Base-by-base conservation (phyloP, 768 basidiomycete genomes). In the Kwoniella mangroviensis region DNA sequence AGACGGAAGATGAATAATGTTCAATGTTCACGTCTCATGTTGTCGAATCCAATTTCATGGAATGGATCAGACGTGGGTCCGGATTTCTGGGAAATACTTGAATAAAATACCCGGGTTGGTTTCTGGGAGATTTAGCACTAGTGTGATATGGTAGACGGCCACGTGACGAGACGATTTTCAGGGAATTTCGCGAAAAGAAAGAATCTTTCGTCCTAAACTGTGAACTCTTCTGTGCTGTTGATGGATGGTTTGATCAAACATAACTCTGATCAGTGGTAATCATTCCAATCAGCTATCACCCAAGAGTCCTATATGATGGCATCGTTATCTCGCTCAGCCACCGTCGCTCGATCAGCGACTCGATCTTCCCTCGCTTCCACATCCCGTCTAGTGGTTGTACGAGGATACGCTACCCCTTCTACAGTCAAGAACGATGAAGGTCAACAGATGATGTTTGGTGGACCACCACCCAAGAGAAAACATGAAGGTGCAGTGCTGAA, bases 401-500 rank as follows among this genome's bases (percentile, higher is more conserved):
- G 72, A 64, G 55, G 43, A 17, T 68, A 67, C 63, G 63, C 68
- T 51, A 67, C 63, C 3, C 63, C 71, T 12, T 43, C 64, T 2
- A 19, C 42, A 51, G 41, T 62, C 6, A 63, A 21, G 56, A 57
- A 62, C 34, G 67, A 68, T 65, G 61, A 12, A 17, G 22, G 42
- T 17, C 43, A 52, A 15, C 56, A 56, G 28, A 63, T 63, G 68
- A 69, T 69, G 68, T 69, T 69, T 43, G 68, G 68, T 59, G 68
- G 68, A 21, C 68, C 68, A 17, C 68, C 68, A 22, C 68, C 68
- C 4, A 63, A 58, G 40, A 49, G 62, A 17, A 69, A 69, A 41
- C 66, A 70, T 43, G 65, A 79, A 52, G 71, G 71, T 21, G 73
- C 74, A 2, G 68, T 73, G 1, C 53, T 80, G 69, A 75, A 80